Percentiles rank a stretch among this genome's conserved stretches.
Conservation (phyloP, 2,329 filamentous ascomycete genomes). For the Cladosporium sp. region DNA sequence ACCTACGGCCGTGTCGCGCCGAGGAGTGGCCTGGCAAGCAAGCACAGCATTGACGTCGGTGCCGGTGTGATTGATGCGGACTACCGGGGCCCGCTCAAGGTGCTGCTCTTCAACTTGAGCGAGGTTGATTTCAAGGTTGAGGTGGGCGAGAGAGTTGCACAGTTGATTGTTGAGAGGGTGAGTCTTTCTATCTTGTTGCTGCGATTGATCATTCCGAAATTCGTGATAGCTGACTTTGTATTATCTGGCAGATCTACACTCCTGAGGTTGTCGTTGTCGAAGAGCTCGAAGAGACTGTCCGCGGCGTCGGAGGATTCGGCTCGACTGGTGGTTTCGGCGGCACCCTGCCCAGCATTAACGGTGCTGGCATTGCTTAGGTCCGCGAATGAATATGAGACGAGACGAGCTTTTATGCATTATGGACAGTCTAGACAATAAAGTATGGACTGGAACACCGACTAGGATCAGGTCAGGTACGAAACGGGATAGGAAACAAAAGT, state of each 20-base stretch:
- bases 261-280: slow-evolving; percentile 87
- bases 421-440: neutral
- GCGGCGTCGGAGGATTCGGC: slow-evolving; percentile 86
- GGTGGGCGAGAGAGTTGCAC: slow-evolving; percentile 85
- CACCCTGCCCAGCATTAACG: slow-evolving; percentile 27
- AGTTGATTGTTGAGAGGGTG: slow-evolving; percentile 83
- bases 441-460: neutral
- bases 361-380: slow-evolving; percentile 11
- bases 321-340: slow-evolving; percentile 64
- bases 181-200: slow-evolving; percentile 18
- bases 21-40: slow-evolving; percentile 80
- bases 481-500: neutral
- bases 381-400: neutral
- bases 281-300: slow-evolving; percentile 82
- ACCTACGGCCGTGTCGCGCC: slow-evolving; percentile 91
- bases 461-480: neutral
- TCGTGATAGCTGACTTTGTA: slow-evolving; percentile 12
- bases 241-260: slow-evolving; percentile 67
- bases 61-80: slow-evolving; percentile 97
- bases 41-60: slow-evolving; percentile 94
- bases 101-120: slow-evolving; percentile 88
- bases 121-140: slow-evolving; percentile 77
- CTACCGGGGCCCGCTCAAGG: slow-evolving; percentile 90
- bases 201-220: neutral
- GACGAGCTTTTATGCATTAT: neutral